phyloP scores from a whole-genome alignment of 78 protist genomes.

The Cyanophora paradoxa region DNA sequence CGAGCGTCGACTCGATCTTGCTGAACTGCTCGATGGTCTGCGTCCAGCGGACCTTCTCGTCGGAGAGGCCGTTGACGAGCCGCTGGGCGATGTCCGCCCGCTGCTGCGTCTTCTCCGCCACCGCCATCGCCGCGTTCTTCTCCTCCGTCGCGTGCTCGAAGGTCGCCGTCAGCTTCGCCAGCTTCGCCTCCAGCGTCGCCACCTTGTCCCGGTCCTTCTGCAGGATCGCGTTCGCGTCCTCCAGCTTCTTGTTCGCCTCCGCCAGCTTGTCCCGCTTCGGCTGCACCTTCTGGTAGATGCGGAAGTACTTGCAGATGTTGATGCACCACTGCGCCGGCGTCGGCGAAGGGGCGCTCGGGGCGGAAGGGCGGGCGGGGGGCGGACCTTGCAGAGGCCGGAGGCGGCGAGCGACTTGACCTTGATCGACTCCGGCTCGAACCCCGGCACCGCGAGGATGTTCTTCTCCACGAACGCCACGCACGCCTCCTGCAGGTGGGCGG shows the following conservation, averaged over 20 bases:
- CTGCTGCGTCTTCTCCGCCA: slow-evolving; percentile 28
- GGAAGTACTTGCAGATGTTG: slow-evolving; percentile 12
- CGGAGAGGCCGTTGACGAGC: slow-evolving; percentile 31
- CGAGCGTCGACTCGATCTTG: neutral
- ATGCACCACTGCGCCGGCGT: slow-evolving; percentile 1
- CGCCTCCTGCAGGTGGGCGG: slow-evolving; percentile 13
- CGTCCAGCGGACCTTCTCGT: slow-evolving; percentile 48
- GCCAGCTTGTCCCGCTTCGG: slow-evolving; percentile 11
- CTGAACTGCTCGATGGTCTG: slow-evolving; percentile 8
- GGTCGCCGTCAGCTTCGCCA: neutral
- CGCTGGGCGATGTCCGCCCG: slow-evolving; percentile 39
- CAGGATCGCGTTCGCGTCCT: neutral
- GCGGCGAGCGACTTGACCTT: slow-evolving; percentile 47
- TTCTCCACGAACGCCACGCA: neutral
- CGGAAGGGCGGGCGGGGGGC: slow-evolving; percentile 39
- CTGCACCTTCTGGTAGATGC: slow-evolving; percentile 13
- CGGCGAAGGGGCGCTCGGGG: too few species aligned
- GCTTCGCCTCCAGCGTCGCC: slow-evolving; percentile 22
- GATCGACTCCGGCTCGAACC: slow-evolving; percentile 32
- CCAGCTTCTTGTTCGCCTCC: neutral
- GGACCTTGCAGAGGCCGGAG: slow-evolving; percentile 36
- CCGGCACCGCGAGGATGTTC: neutral
- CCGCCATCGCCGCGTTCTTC: slow-evolving; percentile 15
- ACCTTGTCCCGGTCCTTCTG: neutral
- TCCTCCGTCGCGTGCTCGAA: slow-evolving; percentile 32